phyloP scores from a whole-genome alignment of 1,284 basidiomycete genomes.

The Trichosporon coremiiforme region DNA sequence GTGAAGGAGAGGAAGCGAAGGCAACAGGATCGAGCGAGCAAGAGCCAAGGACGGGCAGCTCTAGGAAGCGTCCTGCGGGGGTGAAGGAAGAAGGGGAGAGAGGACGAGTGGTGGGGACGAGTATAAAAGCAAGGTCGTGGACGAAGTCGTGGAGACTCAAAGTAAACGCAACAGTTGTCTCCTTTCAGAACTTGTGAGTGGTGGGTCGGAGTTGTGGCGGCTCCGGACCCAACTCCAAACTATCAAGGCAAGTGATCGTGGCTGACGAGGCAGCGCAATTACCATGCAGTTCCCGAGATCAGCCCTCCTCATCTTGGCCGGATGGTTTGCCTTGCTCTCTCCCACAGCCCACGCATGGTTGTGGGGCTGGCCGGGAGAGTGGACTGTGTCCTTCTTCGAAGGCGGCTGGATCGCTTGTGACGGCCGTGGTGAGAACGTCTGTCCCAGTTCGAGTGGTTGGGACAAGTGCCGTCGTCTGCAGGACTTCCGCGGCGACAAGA shows the following conservation, averaged over 20 bases:
- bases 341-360: background rate
- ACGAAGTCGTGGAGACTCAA: background rate
- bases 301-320: slow-evolving; percentile 2
- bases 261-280: background rate
- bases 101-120: background rate
- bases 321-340: background rate
- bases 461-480: background rate
- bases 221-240: too few relatives aligned
- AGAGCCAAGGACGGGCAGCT: background rate
- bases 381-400: background rate
- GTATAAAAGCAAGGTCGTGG: background rate
- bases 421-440: background rate
- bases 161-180: background rate
- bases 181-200: background rate
- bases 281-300: background rate
- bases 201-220: background rate
- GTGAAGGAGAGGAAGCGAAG: background rate
- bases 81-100: too few relatives aligned
- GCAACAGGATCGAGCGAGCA: too few relatives aligned
- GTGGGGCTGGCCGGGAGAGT: slow-evolving; percentile 1
- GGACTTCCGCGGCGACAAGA: background rate
- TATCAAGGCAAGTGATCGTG: background rate
- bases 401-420: background rate
- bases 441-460: background rate
- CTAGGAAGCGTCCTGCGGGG: background rate